Percentiles rank a stretch among this genome's conserved stretches.
Conservation (phyloP, 1,139 yeast species). For the Blastobotrys petasosporus region DNA sequence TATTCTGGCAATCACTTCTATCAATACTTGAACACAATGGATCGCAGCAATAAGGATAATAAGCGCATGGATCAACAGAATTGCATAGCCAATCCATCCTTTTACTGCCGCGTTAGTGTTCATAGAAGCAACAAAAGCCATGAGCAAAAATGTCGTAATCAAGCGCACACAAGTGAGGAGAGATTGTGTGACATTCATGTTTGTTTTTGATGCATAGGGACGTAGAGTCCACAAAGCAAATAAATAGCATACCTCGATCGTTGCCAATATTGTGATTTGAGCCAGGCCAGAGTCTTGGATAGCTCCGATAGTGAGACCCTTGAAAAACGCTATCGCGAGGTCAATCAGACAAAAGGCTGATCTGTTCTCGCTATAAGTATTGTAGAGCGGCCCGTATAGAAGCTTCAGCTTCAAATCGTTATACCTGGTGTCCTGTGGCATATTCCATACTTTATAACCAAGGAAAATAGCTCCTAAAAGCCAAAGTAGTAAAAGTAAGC, state of each 20-base stretch:
- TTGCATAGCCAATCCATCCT: slow-evolving; percentile 34
- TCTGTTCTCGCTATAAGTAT: slow-evolving; percentile 21
- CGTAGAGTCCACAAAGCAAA: slow-evolving; percentile 22
- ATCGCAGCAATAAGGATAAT: slow-evolving; percentile 28
- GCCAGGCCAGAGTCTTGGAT: slow-evolving; percentile 35
- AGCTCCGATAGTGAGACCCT: slow-evolving; percentile 34
- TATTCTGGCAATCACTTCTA: slow-evolving; percentile 28
- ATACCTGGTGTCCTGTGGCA: slow-evolving; percentile 19
- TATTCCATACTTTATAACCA: slow-evolving; percentile 18
- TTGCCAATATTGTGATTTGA: slow-evolving; percentile 31
- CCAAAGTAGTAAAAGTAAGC: slow-evolving; percentile 27
- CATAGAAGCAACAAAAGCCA: slow-evolving; percentile 29
- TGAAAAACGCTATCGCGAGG: slow-evolving; percentile 22
- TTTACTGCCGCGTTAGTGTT: slow-evolving; percentile 19
- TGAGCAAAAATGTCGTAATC: slow-evolving; percentile 25
- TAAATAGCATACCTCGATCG: slow-evolving; percentile 27
- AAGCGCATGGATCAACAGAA: slow-evolving; percentile 30
- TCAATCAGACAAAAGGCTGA: slow-evolving; percentile 23
- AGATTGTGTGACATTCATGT: slow-evolving; percentile 27
- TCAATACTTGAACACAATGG: slow-evolving; percentile 28
- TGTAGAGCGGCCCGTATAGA: slow-evolving; percentile 31
- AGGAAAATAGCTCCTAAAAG: slow-evolving; percentile 21
- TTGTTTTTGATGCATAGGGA: slow-evolving; percentile 31
- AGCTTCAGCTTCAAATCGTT: slow-evolving; percentile 29
- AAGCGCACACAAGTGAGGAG: slow-evolving; percentile 25